Conservation (phyloP, 2,329 filamentous ascomycete species). For the Proliferodiscus dingleyae region DNA sequence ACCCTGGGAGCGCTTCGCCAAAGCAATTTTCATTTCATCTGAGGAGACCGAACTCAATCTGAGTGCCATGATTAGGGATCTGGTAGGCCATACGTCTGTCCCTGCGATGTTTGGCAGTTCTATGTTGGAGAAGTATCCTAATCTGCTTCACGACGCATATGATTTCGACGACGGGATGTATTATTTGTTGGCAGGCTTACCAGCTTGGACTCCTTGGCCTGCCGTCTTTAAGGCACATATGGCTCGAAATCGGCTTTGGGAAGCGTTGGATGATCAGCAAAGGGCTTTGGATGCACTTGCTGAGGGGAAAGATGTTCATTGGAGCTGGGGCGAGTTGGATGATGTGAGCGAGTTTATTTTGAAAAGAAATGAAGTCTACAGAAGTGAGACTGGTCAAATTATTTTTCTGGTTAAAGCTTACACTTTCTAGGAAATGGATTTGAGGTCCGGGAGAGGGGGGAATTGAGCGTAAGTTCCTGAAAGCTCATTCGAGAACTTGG, state of each 20-base stretch:
- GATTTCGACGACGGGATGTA: conserved; percentile 49
- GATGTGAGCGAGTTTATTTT: conserved; percentile 43
- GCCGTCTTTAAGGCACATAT: conserved; percentile 43
- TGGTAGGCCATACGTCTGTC: conserved; percentile 47
- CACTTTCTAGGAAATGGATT: conserved; percentile 30
- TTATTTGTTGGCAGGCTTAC: conserved; percentile 49
- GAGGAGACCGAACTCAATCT: conserved; percentile 48
- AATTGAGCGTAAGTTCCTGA: conserved; percentile 35
- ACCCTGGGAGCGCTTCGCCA: conserved; percentile 54
- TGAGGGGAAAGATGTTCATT: conserved; percentile 36
- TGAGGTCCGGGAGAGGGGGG: conserved; percentile 35
- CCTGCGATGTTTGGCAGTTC: conserved; percentile 48
- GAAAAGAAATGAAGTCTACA: conserved; percentile 37
- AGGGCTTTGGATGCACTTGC: conserved; percentile 38
- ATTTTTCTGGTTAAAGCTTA: conserved; percentile 1
- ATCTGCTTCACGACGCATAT: conserved; percentile 51
- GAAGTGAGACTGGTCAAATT: conserved; percentile 23
- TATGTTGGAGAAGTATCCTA: conserved; percentile 46
- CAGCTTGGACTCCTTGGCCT: conserved; percentile 50
- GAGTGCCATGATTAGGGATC: conserved; percentile 49
- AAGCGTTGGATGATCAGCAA: conserved; percentile 38
- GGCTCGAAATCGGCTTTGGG: conserved; percentile 38
- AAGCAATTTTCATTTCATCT: conserved; percentile 38
- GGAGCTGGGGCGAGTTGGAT: conserved; percentile 42
- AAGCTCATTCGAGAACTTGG: no score